These are phyloP conservation scores for Cutaneotrichosporon daszewskae DNA, from an alignment of 1,284 basidiomycete species.

Conservation along the genomic window DNA sequence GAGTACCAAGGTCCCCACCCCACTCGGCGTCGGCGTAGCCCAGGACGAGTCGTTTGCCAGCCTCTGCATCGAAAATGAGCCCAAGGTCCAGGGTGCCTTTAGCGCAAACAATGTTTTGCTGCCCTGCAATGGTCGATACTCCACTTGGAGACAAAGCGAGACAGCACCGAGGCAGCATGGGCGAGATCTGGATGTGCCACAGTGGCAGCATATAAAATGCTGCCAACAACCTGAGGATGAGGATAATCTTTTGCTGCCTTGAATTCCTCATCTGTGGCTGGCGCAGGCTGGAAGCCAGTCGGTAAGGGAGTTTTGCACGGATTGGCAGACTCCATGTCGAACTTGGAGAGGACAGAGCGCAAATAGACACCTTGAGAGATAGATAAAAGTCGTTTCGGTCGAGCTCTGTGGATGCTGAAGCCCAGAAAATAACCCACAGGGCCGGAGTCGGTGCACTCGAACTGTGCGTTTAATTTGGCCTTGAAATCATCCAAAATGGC, in stretches of 20 bases:
- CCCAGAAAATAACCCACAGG: constrained; percentile 22
- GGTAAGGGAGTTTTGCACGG: constrained; percentile 13
- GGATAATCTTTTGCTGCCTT: constrained; percentile 5
- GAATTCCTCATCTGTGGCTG: constrained; percentile 12
- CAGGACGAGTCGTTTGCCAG: constrained; percentile 2
- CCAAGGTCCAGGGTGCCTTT: constrained; percentile 11
- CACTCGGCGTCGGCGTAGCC: constrained; percentile 21
- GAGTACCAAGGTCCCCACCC: constrained; percentile 17
- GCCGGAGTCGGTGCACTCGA: constrained; percentile 21
- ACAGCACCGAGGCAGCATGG: constrained; percentile 18
- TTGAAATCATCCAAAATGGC: constrained; percentile 18
- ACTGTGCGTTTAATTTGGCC: constrained; percentile 10
- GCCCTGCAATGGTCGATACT: constrained; percentile 16
- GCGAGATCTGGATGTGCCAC: constrained; percentile 22
- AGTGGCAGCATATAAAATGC: constrained; percentile 18
- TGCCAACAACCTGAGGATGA: constrained; percentile 5
- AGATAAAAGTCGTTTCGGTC: constrained; percentile 7
- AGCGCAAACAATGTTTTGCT: constrained; percentile 24
- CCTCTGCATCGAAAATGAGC: constrained; percentile 12
- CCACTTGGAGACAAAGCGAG: constrained; percentile 22
- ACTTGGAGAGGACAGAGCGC: constrained; percentile 15
- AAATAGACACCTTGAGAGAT: constrained; percentile 22
- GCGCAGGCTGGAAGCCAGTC: constrained; percentile 1
- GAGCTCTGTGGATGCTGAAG: constrained; percentile 17
- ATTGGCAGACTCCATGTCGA: constrained; percentile 18